Conservation (phyloP, 2,329 filamentous ascomycete species). For the Chaetomiaceae sp. region DNA sequence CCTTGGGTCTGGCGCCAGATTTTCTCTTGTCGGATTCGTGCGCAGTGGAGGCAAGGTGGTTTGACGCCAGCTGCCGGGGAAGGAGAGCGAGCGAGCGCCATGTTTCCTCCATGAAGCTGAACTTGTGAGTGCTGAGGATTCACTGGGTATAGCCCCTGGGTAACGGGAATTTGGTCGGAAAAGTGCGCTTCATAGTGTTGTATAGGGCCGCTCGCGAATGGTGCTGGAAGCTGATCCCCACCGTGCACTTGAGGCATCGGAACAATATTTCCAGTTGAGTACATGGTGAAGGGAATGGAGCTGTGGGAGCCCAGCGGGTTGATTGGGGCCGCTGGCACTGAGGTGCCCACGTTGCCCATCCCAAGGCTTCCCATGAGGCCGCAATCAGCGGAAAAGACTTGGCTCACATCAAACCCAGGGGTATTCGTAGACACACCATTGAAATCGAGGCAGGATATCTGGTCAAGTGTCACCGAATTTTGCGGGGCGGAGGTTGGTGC, state of each 20-base stretch:
- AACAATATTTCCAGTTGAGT: constrained; percentile 17
- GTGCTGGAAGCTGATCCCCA: neutral
- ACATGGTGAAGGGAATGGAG: constrained; percentile 18
- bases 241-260: constrained; percentile 5
- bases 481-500: neutral
- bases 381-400: constrained; percentile 2
- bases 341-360: neutral
- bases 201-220: neutral
- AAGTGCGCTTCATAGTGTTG: neutral
- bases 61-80: neutral
- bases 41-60: constrained; percentile 12
- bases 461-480: constrained; percentile 7
- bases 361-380: neutral
- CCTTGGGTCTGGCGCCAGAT: constrained; percentile 2
- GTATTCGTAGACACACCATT: constrained; percentile 11
- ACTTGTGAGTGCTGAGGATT: neutral
- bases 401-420: constrained; percentile 5
- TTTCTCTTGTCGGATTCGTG: neutral
- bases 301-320: neutral
- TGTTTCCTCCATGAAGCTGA: neutral
- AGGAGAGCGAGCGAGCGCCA: neutral
- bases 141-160: neutral
- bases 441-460: constrained; percentile 20
- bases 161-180: neutral
- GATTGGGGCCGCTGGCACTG: neutral